phyloP scores from a whole-genome alignment of 768 basidiomycete species.

The Tylopilus subfusipes region DNA sequence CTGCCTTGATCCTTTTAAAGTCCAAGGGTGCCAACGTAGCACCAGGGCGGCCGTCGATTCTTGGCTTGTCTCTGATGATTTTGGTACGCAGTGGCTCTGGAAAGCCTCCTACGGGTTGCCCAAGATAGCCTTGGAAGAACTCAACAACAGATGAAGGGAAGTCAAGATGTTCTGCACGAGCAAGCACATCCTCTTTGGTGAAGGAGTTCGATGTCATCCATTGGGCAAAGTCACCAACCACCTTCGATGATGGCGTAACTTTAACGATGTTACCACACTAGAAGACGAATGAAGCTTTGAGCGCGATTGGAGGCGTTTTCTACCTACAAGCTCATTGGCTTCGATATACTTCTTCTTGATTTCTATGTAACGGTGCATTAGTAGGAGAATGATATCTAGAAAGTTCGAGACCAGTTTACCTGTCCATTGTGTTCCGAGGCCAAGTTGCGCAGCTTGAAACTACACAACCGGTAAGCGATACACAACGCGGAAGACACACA shows the following conservation, averaged over 20 bases:
- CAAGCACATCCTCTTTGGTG: constrained; percentile 80
- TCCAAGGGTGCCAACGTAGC: constrained; percentile 82
- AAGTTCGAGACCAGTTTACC: constrained; percentile 51
- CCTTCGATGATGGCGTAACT: constrained; percentile 98
- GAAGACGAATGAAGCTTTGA: constrained; percentile 7
- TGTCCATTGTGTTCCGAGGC: constrained; percentile 95
- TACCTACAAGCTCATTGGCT: constrained; percentile 85
- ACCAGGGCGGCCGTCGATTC: constrained; percentile 93
- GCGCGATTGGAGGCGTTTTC: neutral
- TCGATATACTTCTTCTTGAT: constrained; percentile 99
- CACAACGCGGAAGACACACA: constrained; percentile 14
- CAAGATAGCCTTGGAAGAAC: constrained; percentile 99
- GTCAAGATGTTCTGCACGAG: constrained; percentile 85
- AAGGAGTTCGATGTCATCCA: constrained; percentile 97
- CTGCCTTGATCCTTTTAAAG: constrained; percentile 94
- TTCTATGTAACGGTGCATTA: constrained; percentile 41
- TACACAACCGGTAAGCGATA: constrained; percentile 33
- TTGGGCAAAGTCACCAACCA: constrained; percentile 98
- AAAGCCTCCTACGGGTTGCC: constrained; percentile 97
- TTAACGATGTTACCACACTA: constrained; percentile 98
- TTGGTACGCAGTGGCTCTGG: constrained; percentile 91
- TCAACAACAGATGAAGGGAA: constrained; percentile 97
- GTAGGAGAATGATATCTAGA: constrained; percentile 6
- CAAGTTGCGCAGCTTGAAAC: constrained; percentile 99
- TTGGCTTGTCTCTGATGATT: constrained; percentile 89